phyloP scores from a whole-genome alignment of 2,329 filamentous ascomycete genomes.

The Clarireedia sp. region DNA sequence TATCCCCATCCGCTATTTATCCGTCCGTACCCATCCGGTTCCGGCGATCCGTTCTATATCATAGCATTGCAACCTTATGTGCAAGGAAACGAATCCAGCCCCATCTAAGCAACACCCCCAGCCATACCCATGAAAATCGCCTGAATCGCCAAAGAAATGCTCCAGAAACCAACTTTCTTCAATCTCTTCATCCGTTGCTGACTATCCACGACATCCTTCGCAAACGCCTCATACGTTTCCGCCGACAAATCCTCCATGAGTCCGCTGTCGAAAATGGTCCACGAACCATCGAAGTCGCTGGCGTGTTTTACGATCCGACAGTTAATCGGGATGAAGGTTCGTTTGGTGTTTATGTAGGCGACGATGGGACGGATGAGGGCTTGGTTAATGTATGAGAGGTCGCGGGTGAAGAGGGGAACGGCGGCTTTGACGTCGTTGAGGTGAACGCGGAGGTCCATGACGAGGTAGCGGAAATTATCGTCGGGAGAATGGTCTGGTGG shows the following conservation, averaged over 20 bases:
- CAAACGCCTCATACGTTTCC: conserved; percentile 93
- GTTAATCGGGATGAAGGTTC: conserved; percentile 89
- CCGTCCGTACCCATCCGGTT: background rate
- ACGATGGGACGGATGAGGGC: conserved; percentile 92
- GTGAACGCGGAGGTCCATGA: conserved; percentile 92
- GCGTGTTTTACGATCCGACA: conserved; percentile 88
- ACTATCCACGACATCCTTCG: conserved; percentile 81
- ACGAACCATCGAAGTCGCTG: conserved; percentile 87
- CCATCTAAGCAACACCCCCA: conserved; percentile 56
- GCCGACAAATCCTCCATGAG: conserved; percentile 89
- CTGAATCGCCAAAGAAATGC: conserved; percentile 82
- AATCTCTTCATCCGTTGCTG: conserved; percentile 78
- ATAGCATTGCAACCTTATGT: background rate
- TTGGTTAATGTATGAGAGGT: conserved; percentile 93
- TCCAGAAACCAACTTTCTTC: conserved; percentile 96
- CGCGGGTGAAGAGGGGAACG: conserved; percentile 84
- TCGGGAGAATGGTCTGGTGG: conserved; percentile 25
- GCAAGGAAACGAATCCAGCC: too few species aligned
- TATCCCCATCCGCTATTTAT: background rate
- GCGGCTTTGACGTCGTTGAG: conserved; percentile 90
- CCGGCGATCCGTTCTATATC: background rate
- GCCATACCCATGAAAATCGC: conserved; percentile 93
- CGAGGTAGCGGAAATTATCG: conserved; percentile 69
- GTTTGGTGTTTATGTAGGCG: conserved; percentile 93
- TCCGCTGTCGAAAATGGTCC: conserved; percentile 89